Conservation (phyloP, 139 green algal genomes). For the Ettlia oleoabundans region DNA sequence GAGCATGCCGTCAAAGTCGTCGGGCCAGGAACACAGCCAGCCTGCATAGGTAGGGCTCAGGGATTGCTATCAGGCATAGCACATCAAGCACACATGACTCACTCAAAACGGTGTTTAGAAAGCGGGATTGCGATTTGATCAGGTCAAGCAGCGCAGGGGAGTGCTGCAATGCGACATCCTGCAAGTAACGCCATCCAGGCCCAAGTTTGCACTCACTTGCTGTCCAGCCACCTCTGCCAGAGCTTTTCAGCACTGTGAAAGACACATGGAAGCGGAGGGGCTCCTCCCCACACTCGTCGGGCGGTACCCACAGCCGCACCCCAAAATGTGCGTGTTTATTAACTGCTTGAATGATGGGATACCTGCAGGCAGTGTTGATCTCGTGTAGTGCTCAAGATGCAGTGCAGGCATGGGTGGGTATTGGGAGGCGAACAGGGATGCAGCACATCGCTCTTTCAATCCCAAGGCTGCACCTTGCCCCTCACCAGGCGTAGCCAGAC, state of each 20-base stretch:
- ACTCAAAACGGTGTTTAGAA: no score
- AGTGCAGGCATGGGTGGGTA: not conserved
- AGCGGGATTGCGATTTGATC: no score
- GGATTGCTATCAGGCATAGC: no score
- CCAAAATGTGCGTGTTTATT: not conserved
- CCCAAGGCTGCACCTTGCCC: not conserved
- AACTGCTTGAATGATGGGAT: not conserved
- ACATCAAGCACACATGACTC: not conserved
- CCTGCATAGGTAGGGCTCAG: not conserved
- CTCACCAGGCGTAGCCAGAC: slow-evolving; percentile 11
- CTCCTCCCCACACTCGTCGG: not conserved
- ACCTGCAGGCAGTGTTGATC: not conserved
- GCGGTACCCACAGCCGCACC: not conserved
- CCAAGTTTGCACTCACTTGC: not conserved
- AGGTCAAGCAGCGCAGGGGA: not conserved
- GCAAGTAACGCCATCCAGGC: no score
- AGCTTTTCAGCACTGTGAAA: not conserved
- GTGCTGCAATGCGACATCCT: no score
- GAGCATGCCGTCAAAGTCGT: not conserved
- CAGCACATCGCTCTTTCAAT: not conserved
- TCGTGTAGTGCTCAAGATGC: not conserved
- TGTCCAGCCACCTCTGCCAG: not conserved
- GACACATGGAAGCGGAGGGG: not conserved
- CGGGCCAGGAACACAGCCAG: not conserved
- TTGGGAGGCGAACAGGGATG: no score